Base-by-base conservation (phyloP, 306 rosid genomes). In the Cyamopsis tetragonoloba region DNA sequence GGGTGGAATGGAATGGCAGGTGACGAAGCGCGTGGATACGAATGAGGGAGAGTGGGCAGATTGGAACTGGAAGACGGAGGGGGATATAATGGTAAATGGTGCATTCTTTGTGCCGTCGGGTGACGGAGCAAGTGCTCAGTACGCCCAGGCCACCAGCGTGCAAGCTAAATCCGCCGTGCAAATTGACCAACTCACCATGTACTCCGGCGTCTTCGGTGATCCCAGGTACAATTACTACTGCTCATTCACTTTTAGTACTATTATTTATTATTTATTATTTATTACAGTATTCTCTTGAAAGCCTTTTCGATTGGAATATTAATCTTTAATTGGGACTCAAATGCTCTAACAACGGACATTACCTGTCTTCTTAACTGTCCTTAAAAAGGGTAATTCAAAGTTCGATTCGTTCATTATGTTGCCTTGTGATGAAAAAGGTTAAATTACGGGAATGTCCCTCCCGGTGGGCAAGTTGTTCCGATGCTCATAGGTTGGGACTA, bases 21-120 rank as follows among this genome's bases (percentile, higher is more conserved):
- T 95, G 77, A 95, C 99, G 1, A 95, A 91, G 96, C 91, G 99
- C 73, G 96, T 95, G 96, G 97, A 95, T 10, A 90, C 97, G 1
- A 42, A 74, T 23, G 95, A 87, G 43, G 49, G 73, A 0, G 79
- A 88, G 0, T 95, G 99, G 99, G 44, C 73, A 6, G 91, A 26
- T 4, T 95, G 99, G 99, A 95, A 95, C 56, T 95, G 99, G 99
- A 84, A 89, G 38, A 83, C 99, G 11, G 97, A 86, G 2, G 97
- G 97, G 75, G 99, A 95, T 62, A 3, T 86, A 7, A 86, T 95
- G 96, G 96, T 88, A 62, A 95, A 95, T 68, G 99, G 99, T 4
- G 99, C 99, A 0, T 95, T 86, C 78, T 95, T 95, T 22, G 99
- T 95, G 17, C 96, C 99, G 0, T 95, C 99, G 0, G 99, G 99